Base-by-base conservation (phyloP, 139 green algal genomes). In the Haematococcus sp. region DNA sequence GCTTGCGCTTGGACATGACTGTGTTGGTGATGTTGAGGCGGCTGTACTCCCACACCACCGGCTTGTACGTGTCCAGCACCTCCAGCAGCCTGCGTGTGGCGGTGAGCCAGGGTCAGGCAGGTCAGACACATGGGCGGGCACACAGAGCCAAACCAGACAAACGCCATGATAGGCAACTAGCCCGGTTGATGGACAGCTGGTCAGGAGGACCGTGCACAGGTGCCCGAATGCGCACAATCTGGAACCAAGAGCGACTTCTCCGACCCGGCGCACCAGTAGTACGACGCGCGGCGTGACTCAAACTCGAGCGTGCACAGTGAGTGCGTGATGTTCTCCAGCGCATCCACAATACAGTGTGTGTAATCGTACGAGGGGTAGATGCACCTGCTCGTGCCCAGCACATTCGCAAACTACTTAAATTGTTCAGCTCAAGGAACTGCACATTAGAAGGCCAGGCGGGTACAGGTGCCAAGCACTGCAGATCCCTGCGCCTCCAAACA, bases 331-430 rank as follows among this genome's bases (percentile, higher is more conserved):
- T 99, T 92, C 82, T 99, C 96, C n/a, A 99, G 73, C 0, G 88
- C 79, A 83, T 99, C 96, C 73, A 88, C 94, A 30, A 99, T 63
- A 88, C 95, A 99, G 87, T 99, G 96, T 1, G 96, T 99, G 92
- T 93, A 99, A 90, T 99, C 96, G 76, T 99, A 99, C 22, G 90
- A 97, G 28, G 96, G 96, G 85, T 99, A 99, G 80, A 99, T 96
- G 88, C 94, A 98, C 93, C 93, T 97, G 40, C 7, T 49, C 40
- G 52, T 20, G 58, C 5, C 28, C n/a, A n/a, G n/a, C n/a, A n/a
- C n/a, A n/a, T n/a, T n/a, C n/a, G n/a, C n/a, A n/a, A n/a, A n/a
- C n/a, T n/a, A n/a, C n/a, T n/a, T n/a, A n/a, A n/a, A n/a, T n/a
- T n/a, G n/a, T n/a, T n/a, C n/a, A n/a, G n/a, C n/a, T n/a, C n/a